Evolutionary conservation across 306 rosid species (phyloP).

Genomic region (Cicer bijugum): DNA sequence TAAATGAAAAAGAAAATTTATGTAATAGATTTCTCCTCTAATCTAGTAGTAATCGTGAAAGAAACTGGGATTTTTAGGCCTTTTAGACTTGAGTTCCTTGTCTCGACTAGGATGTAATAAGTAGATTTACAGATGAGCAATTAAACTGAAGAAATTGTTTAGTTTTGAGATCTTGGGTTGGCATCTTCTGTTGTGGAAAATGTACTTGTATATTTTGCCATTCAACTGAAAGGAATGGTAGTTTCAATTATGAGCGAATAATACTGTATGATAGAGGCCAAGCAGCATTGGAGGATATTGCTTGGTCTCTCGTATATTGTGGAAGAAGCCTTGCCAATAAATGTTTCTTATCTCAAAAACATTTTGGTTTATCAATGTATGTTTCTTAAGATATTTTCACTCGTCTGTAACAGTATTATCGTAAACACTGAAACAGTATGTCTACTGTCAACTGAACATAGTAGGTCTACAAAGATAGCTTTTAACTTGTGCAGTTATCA

Average conservation of each 20-base stretch:
- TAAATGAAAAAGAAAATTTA: slow-evolving; percentile 10
- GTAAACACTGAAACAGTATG: not conserved
- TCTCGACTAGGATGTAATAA: slow-evolving; percentile 1
- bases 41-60: slow-evolving; percentile 7
- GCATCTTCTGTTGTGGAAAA: slow-evolving; percentile 1
- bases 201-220: slow-evolving; percentile 11
- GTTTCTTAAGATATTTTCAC: not conserved
- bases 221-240: not conserved
- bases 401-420: not conserved
- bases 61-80: slow-evolving; percentile 4
- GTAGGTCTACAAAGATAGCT: slow-evolving; percentile 13
- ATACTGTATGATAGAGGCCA: not conserved
- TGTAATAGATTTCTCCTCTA: slow-evolving; percentile 10
- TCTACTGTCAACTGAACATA: no score
- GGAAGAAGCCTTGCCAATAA: no score
- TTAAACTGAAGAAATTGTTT: slow-evolving; percentile 4
- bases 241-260: slow-evolving; percentile 12
- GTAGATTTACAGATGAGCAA: slow-evolving; percentile 22
- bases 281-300: not conserved
- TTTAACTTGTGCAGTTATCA: not conserved
- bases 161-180: not conserved
- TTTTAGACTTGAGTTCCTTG: slow-evolving; percentile 11
- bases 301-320: not conserved
- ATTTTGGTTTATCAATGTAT: no score
- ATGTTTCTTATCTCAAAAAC: no score